These are phyloP conservation scores for Yamadazyma dushanensis DNA, from an alignment of 1,139 yeast genomes.

Conservation along the genomic window DNA sequence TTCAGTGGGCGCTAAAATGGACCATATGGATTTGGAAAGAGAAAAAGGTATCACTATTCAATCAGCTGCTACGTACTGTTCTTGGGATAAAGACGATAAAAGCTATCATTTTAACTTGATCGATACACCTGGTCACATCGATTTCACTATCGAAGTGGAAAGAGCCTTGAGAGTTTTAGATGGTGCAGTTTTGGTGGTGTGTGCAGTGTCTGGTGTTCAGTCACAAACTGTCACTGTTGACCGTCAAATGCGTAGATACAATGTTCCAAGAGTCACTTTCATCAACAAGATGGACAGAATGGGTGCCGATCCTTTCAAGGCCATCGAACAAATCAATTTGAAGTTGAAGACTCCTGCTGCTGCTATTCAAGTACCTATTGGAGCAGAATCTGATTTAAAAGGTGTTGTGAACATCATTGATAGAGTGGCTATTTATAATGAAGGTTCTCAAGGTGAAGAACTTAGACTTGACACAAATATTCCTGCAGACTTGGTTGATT, in stretches of 20 bases:
- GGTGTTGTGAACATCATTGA: constrained; percentile 93
- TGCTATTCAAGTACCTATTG: constrained; percentile 96
- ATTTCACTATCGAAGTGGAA: constrained; percentile 97
- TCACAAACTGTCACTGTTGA: constrained; percentile 98
- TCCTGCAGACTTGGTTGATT: constrained; percentile 71
- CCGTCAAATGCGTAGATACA: constrained; percentile 97
- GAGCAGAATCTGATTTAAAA: constrained; percentile 77
- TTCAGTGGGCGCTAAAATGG: constrained; percentile 97
- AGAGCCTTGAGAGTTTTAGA: constrained; percentile 95
- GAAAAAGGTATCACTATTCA: constrained; percentile 97
- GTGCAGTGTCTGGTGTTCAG: constrained; percentile 98
- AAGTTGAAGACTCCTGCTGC: constrained; percentile 95
- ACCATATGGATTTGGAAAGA: constrained; percentile 89
- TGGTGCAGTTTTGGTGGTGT: constrained; percentile 96
- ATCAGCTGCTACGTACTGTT: constrained; percentile 97
- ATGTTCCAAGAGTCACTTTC: constrained; percentile 94
- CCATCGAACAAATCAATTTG: constrained; percentile 83
- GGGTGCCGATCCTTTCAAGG: constrained; percentile 96
- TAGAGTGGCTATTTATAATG: constrained; percentile 83
- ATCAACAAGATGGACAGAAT: constrained; percentile 98
- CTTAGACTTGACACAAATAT: constrained; percentile 58
- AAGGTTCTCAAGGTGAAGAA: constrained; percentile 89
- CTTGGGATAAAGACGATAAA: constrained; percentile 77
- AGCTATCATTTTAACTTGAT: constrained; percentile 88
- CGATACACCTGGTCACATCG: constrained; percentile 98